These are phyloP conservation scores for Rubroboletus satanas DNA, from an alignment of 768 basidiomycete species.

Conservation along the genomic window DNA sequence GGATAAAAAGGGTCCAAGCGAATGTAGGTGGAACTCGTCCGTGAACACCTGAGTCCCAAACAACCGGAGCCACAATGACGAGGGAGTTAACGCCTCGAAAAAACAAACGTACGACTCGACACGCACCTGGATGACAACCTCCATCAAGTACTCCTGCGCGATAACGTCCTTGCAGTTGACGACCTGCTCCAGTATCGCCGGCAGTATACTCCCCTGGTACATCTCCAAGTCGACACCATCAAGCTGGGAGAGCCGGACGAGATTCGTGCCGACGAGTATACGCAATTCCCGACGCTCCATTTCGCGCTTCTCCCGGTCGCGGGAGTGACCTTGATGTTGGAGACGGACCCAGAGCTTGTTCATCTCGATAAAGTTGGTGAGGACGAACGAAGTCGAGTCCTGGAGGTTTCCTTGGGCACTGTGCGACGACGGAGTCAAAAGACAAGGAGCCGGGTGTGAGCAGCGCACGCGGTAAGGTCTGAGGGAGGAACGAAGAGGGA, in stretches of 20 bases:
- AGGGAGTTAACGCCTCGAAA: not conserved
- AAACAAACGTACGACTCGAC: not conserved
- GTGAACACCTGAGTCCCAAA: conserved; percentile 76
- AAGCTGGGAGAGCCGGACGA: conserved; percentile 90
- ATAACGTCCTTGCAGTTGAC: conserved; percentile 99
- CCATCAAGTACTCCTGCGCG: conserved; percentile 99
- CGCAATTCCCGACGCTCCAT: conserved; percentile 92
- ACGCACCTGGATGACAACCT: conserved; percentile 94
- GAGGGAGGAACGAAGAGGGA: not conserved
- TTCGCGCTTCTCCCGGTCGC: conserved; percentile 96
- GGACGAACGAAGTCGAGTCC: conserved; percentile 92
- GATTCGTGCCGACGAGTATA: conserved; percentile 95
- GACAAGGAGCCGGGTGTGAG: not conserved
- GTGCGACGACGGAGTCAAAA: not conserved
- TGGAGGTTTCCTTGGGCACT: conserved; percentile 88
- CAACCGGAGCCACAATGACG: not conserved
- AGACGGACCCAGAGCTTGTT: conserved; percentile 99
- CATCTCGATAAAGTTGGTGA: conserved; percentile 99
- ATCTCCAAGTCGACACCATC: conserved; percentile 95
- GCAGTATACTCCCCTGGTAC: conserved; percentile 83
- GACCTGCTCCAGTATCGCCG: conserved; percentile 92
- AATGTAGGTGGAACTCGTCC: conserved; percentile 96
- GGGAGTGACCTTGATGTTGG: conserved; percentile 95
- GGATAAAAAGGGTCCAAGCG: conserved; percentile 92
- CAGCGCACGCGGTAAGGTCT: not conserved